Evolutionary conservation across 106 monocot genomes (phyloP).

Genomic region (Dactylorhiza incarnata): DNA sequence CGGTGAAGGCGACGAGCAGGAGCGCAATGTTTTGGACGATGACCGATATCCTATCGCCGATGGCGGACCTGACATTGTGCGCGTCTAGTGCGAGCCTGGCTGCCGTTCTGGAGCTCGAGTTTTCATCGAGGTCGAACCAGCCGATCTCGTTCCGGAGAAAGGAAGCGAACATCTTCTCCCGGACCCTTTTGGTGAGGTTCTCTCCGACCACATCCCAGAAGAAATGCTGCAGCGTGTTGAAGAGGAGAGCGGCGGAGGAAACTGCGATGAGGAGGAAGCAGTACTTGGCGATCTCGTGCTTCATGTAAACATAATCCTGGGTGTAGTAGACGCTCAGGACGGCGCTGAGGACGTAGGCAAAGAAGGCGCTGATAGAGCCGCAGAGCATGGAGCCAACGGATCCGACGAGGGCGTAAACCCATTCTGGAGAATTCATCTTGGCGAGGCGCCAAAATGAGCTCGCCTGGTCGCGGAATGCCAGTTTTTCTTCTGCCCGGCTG

Average conservation of each 20-base stretch:
- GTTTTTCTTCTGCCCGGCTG: conserved; percentile 41
- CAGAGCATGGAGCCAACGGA: conserved; percentile 89
- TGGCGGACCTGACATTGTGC: conserved; percentile 86
- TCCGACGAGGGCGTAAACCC: conserved; percentile 73
- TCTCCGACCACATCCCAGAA: conserved; percentile 96
- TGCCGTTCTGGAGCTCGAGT: conserved; percentile 64
- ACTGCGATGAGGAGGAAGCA: conserved; percentile 89
- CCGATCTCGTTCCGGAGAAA: conserved; percentile 73
- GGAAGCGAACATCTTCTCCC: conserved; percentile 83
- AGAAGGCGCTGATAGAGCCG: conserved; percentile 84
- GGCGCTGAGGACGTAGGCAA: conserved; percentile 93
- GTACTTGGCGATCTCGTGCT: conserved; percentile 80
- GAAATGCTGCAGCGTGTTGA: conserved; percentile 84
- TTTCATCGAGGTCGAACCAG: conserved; percentile 92
- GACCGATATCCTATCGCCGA: conserved; percentile 91
- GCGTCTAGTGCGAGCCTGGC: conserved; percentile 71
- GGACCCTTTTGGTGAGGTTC: conserved; percentile 76
- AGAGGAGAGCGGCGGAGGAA: conserved; percentile 79
- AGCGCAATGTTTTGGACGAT: conserved; percentile 94
- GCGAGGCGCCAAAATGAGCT: conserved; percentile 86
- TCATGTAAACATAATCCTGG: conserved; percentile 56
- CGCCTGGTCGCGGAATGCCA: conserved; percentile 78
- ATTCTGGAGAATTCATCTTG: conserved; percentile 96
- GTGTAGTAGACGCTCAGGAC: conserved; percentile 83
- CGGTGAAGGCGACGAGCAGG: conserved; percentile 86